These are phyloP conservation scores for Vachellia collinsii DNA, from an alignment of 306 rosid genomes.

Conservation along the genomic window DNA sequence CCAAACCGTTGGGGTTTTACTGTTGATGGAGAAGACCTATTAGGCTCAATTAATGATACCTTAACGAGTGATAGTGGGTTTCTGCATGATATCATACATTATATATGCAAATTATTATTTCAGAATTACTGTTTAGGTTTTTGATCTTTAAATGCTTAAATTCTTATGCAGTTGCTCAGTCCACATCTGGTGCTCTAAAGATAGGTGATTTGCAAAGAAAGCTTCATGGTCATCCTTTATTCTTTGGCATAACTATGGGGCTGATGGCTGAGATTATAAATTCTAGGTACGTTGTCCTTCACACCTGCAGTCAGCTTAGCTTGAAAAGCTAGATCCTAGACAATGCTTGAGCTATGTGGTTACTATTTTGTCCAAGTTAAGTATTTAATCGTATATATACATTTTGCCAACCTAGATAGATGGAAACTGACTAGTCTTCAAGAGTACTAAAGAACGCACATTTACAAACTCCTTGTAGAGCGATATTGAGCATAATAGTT, in stretches of 20 bases:
- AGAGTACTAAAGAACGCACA: neutral
- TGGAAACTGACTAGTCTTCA: neutral
- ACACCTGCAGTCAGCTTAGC: constrained; percentile 30
- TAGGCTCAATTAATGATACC: constrained; percentile 54
- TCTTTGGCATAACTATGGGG: constrained; percentile 97
- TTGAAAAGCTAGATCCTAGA: constrained; percentile 19
- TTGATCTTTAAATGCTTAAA: constrained; percentile 30
- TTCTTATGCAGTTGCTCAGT: constrained; percentile 52
- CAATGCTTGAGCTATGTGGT: neutral
- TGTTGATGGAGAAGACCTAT: constrained; percentile 73
- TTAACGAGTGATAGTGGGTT: constrained; percentile 60
- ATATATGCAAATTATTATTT: constrained; percentile 24
- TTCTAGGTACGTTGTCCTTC: constrained; percentile 73
- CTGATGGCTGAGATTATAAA: constrained; percentile 93
- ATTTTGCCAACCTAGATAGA: neutral
- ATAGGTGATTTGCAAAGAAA: constrained; percentile 54
- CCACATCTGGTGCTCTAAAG: constrained; percentile 41
- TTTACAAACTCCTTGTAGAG: too few relatives aligned
- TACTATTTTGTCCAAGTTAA: too few relatives aligned
- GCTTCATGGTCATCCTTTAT: constrained; percentile 80
- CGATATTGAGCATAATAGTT: too few relatives aligned
- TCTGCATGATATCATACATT: constrained; percentile 13
- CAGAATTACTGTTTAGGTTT: neutral
- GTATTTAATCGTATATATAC: neutral
- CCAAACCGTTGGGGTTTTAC: constrained; percentile 99